Percentiles rank a stretch among this genome's conserved stretches.
phyloP scores from a whole-genome alignment of 352 stramenopile genomes.

The Salisapilia sapeloensis region DNA sequence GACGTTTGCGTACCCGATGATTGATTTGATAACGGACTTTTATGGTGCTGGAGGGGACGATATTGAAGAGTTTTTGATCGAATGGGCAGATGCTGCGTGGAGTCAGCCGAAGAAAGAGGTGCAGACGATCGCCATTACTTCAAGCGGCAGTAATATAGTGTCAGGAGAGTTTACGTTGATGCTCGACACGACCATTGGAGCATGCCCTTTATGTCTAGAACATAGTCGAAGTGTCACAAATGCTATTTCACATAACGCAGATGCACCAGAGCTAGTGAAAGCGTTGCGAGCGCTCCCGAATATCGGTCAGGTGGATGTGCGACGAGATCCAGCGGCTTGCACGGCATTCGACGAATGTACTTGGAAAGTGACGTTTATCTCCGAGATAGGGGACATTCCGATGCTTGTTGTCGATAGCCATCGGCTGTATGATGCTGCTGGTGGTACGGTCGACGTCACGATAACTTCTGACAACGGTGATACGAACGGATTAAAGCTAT shows the following conservation, averaged over 20 bases:
- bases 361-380: conserved; percentile 69
- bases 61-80: conserved; percentile 84
- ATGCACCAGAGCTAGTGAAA: conserved; percentile 35
- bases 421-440: conserved; percentile 16
- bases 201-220: no score
- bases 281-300: conserved; percentile 89
- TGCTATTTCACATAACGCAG: conserved; percentile 64
- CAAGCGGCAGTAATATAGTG: conserved; percentile 12
- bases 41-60: conserved; percentile 73
- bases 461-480: conserved; percentile 14
- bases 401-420: conserved; percentile 22
- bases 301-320: conserved; percentile 80
- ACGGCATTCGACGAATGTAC: conserved; percentile 34
- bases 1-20: conserved; percentile 50
- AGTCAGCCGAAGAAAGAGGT: conserved; percentile 30
- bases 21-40: conserved; percentile 24
- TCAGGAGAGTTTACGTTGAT: conserved; percentile 60
- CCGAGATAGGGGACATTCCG: conserved; percentile 34
- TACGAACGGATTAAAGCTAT: conserved; percentile 27
- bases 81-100: conserved; percentile 84
- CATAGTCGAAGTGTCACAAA: no score
- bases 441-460: conserved; percentile 15
- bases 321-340: conserved; percentile 15
- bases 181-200: conserved; percentile 84
- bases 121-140: conserved; percentile 42